Evolutionary conservation across 106 monocot species (phyloP).

Genomic region (Ottelia alismoides): DNA sequence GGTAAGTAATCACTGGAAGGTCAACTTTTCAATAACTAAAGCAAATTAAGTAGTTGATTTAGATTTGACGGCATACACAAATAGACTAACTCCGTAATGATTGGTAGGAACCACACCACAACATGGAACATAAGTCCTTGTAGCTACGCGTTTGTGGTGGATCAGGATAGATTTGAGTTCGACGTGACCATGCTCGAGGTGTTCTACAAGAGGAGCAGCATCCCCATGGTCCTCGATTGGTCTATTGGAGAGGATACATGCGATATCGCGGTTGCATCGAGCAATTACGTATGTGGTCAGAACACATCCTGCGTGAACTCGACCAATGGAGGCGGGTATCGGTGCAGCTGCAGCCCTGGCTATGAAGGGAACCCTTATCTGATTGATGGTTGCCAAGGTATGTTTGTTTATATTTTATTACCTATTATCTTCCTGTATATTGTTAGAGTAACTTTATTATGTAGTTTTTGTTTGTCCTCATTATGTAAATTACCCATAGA

Average conservation of each 20-base stretch:
- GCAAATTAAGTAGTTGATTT: not conserved
- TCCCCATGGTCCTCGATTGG: not conserved
- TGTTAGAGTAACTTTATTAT: too few species aligned
- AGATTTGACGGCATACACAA: too few species aligned
- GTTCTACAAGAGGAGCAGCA: not conserved
- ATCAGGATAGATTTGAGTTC: not conserved
- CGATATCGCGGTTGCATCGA: not conserved
- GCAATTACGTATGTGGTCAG: not conserved
- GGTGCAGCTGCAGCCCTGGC: not conserved
- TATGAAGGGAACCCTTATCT: not conserved
- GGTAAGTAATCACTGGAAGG: too few species aligned
- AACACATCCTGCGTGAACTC: not conserved
- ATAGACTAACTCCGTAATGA: too few species aligned
- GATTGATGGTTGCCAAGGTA: not conserved
- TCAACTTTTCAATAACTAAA: slow-evolving; percentile 1
- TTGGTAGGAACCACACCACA: too few species aligned
- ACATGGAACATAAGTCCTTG: too few species aligned
- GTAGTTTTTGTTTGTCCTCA: too few species aligned
- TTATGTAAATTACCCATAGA: too few species aligned
- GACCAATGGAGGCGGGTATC: not conserved
- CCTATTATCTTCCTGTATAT: too few species aligned
- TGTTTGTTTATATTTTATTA: too few species aligned
- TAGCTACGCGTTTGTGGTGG: not conserved
- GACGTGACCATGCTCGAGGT: not conserved
- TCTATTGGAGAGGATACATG: not conserved